Evolutionary conservation across 352 stramenopile genomes (phyloP).

Genomic region (Pythium aphanidermatum): DNA sequence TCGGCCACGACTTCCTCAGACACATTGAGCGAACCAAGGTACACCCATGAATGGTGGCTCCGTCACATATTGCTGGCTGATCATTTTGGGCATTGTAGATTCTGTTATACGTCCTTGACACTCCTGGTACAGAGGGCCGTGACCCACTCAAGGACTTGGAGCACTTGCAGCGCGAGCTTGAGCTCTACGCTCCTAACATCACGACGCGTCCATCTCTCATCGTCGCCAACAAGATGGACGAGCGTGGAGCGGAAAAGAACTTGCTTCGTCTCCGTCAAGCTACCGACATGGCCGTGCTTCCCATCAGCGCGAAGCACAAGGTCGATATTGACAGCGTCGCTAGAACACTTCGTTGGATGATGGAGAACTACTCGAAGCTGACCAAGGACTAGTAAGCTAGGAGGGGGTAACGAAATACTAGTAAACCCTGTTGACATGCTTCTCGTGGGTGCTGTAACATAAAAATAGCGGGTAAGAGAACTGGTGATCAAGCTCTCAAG

Average conservation of each 20-base stretch:
- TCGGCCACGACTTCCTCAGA: slow-evolving; percentile 97
- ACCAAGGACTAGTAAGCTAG: slow-evolving; percentile 42
- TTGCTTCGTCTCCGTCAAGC: slow-evolving; percentile 61
- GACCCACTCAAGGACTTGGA: slow-evolving; percentile 71
- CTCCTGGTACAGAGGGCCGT: slow-evolving; percentile 65
- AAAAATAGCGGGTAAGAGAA: too few relatives aligned
- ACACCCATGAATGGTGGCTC: not conserved
- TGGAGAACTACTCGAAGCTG: slow-evolving; percentile 35
- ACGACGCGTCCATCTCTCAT: slow-evolving; percentile 81
- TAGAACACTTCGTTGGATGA: slow-evolving; percentile 51
- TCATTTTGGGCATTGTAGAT: slow-evolving; percentile 32
- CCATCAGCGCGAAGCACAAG: slow-evolving; percentile 84
- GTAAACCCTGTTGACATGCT: not conserved
- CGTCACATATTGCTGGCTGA: not conserved
- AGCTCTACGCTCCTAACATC: slow-evolving; percentile 84
- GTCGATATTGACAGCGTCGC: slow-evolving; percentile 80
- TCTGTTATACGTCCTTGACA: slow-evolving; percentile 84
- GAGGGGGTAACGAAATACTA: not conserved
- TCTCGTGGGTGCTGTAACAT: not conserved
- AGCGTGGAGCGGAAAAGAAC: slow-evolving; percentile 72
- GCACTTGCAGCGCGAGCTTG: slow-evolving; percentile 78
- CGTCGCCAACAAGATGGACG: slow-evolving; percentile 90
- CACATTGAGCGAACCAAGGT: slow-evolving; percentile 98
- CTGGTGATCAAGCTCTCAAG: too few relatives aligned
- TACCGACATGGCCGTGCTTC: slow-evolving; percentile 71